Base-by-base conservation (phyloP, 148 eudicot genomes). In the Nepenthes mirabilis region DNA sequence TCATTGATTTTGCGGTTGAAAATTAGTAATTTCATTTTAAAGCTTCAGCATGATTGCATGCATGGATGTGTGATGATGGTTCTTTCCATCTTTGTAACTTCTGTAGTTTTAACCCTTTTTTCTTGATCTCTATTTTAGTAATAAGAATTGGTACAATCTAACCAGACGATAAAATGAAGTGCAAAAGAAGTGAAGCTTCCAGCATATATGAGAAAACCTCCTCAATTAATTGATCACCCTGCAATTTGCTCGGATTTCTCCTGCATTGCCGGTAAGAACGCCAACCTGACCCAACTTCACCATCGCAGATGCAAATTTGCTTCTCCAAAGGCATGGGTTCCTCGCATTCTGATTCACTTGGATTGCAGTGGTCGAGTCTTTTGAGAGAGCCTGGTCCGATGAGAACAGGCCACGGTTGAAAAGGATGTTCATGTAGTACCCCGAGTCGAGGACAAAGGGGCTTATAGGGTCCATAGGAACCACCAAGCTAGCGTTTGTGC, bases 271-370 rank as follows among this genome's bases (percentile, higher is more conserved):
- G 1, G 84, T 91, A 11, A 80, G 74, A 43, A 91, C 93, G 1
- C 72, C 83, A 32, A 82, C 72, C 35, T 48, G 69, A 47, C 97
- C 90, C 97, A 91, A 81, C 36, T 67, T 75, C 34, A 88, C 88
- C 95, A 91, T 88, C 13, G 97, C 95, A 55, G 55, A 68, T 13
- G 79, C 86, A 65, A 91, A 88, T 36, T 84, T 77, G 1, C 36
- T 67, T 53, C 61, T 67, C 95, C 97, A 87, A 6, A 75, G 54
- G 32, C 43, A 47, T 2, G 72, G 72, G 32, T 74, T 63, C 49
- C 5, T 65, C 11, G 88, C 88, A 58, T 90, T 69, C 59, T 70
- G 80, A 13, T 1, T 11, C 36, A 91, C 93, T 45, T 65, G 82
- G 53, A 57, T 56, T 2, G 74, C 70, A 0, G 90, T 82, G 0